Evolutionary conservation across 441 rosid species (phyloP).

Genomic region (Iberis amara): DNA sequence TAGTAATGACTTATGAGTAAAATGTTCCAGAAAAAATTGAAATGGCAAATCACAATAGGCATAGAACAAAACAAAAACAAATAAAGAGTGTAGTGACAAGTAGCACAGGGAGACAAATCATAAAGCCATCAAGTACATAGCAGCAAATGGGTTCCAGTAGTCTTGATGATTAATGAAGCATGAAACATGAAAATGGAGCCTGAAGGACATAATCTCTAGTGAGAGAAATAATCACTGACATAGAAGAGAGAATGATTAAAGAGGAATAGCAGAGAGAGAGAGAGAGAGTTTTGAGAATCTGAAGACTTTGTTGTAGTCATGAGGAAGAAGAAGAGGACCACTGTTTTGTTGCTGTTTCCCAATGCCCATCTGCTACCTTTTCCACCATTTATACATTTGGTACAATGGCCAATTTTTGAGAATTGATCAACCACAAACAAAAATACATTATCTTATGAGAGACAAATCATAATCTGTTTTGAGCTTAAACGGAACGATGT

Average conservation of each 20-base stretch:
- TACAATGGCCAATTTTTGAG: too few relatives aligned
- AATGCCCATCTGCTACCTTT: background rate
- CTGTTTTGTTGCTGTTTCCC: slow-evolving; percentile 21
- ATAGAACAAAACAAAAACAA: background rate
- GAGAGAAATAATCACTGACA: slow-evolving; percentile 26
- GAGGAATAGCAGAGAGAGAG: slow-evolving; percentile 20
- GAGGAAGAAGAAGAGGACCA: slow-evolving; percentile 24
- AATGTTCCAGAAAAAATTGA: background rate
- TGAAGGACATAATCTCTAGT: slow-evolving; percentile 16
- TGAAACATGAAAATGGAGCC: slow-evolving; percentile 23
- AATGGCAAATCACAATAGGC: background rate
- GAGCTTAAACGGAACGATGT: too few relatives aligned
- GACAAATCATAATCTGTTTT: too few relatives aligned
- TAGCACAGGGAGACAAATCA: slow-evolving; percentile 25
- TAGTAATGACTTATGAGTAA: background rate
- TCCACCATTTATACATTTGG: too few relatives aligned
- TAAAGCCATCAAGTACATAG: slow-evolving; percentile 22
- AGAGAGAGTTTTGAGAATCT: background rate
- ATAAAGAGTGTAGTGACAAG: slow-evolving; percentile 20
- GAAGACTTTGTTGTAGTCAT: slow-evolving; percentile 4
- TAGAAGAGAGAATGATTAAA: slow-evolving; percentile 18
- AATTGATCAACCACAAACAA: too few relatives aligned
- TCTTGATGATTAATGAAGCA: slow-evolving; percentile 15
- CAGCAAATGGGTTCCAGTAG: slow-evolving; percentile 23
- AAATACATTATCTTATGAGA: too few relatives aligned